Evolutionary conservation across 106 monocot species (phyloP), one percentile per base, ranked within the genome.

Genomic region (Gastrodia elata): DNA sequence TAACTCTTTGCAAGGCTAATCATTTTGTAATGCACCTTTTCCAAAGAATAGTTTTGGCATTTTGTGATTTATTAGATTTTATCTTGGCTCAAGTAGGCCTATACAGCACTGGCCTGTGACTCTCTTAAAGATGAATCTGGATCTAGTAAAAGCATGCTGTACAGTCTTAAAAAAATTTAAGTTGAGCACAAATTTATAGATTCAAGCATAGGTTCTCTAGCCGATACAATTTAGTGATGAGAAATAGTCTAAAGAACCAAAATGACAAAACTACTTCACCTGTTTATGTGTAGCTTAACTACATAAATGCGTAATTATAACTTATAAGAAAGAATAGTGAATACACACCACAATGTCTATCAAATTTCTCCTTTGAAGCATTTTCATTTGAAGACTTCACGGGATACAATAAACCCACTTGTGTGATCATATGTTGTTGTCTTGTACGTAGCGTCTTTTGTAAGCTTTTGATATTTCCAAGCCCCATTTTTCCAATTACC

Each of bases 341-440:
- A n/a, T 36, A 79, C 43, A 73, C 74, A 71, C 25, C 71, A 76
- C 80, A 52, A 77, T 32, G 18, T 46, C 64, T 48, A 68, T 80
- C 85, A 76, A 39, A 14, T 55, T 72, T 84, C 79, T 83, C 85
- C 68, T 11, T 71, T 32, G 71, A 68, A 68, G 68, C 28, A 39
- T 76, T 72, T 46, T 80, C 82, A 59, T 68, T 77, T 35, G 80
- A 77, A 39, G 73, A 64, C 70, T 82, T 88, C 71, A 97, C 84
- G 58, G 93, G 97, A 87, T 90, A 97, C 30, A 97, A 64, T 0
- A 73, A 58, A 67, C 80, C 70, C 78, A 97, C 88, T 80, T 97
- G 93, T 46, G 80, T 25, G 25, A 93, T 46, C 92, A 97, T 97
- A 75, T 88, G 75, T 44, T 88, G 92, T 52, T 93, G 87, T 69